Evolutionary conservation across 169 alveolate genomes (phyloP).

Genomic region (Cryptosporidium ubiquitum): DNA sequence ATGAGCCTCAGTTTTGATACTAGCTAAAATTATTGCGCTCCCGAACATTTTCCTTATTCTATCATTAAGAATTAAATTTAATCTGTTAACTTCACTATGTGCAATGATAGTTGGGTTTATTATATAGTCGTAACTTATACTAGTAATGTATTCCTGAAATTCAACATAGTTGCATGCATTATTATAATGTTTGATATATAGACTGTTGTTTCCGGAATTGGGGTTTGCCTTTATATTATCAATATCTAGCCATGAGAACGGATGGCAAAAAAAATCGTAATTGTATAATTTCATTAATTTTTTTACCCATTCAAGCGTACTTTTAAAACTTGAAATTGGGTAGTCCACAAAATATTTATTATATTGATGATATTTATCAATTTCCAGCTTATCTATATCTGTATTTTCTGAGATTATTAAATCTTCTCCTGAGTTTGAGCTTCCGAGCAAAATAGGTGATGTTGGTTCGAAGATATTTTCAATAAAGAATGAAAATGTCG

Average conservation of each 20-base stretch:
- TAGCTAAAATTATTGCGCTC: conserved; percentile 31
- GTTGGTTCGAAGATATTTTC: not conserved
- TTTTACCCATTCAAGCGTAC: conserved; percentile 44
- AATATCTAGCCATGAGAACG: conserved; percentile 51
- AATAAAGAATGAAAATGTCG: not conserved
- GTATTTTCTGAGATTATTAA: conserved; percentile 28
- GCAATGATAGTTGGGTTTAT: conserved; percentile 31
- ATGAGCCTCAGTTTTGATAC: conserved; percentile 36
- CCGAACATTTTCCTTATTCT: conserved; percentile 59
- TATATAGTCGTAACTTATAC: conserved; percentile 47
- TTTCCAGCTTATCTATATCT: not conserved
- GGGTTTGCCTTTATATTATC: not conserved
- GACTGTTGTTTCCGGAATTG: conserved; percentile 14
- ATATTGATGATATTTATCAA: conserved; percentile 9
- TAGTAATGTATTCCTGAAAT: conserved; percentile 29
- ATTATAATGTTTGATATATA: conserved; percentile 2
- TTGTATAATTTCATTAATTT: conserved; percentile 30
- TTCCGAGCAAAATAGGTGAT: not conserved
- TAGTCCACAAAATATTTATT: conserved; percentile 45
- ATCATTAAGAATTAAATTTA: not conserved
- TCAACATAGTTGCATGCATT: conserved; percentile 32
- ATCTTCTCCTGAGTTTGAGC: not conserved
- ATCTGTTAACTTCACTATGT: conserved; percentile 3
- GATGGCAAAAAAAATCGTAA: conserved; percentile 27
- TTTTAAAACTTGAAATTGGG: conserved; percentile 39